A percentile compares a stretch with the other conserved stretches of the same genome.
Conservation (phyloP, 192 early-diverging fungal genomes). For the Dimargaris cristalligena region DNA sequence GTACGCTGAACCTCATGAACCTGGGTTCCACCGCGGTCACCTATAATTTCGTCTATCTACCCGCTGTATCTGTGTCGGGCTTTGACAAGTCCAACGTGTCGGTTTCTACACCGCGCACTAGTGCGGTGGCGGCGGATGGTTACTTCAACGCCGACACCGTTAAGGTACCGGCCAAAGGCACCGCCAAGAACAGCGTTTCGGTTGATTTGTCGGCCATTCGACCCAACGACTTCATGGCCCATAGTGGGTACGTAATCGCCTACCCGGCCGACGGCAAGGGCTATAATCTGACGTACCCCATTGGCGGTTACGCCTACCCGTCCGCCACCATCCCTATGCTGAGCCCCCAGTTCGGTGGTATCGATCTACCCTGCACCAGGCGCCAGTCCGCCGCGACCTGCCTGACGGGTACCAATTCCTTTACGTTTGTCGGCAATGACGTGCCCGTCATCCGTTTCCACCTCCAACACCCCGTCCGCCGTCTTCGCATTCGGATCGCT, state of each 20-base stretch:
- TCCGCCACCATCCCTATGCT: background rate
- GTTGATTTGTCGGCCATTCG: background rate
- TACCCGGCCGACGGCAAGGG: too few species aligned
- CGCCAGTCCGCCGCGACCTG: too few species aligned
- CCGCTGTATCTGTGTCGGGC: background rate
- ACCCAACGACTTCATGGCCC: background rate
- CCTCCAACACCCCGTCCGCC: background rate
- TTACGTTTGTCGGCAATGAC: background rate
- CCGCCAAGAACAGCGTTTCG: background rate
- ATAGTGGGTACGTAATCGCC: background rate
- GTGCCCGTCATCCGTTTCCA: background rate
- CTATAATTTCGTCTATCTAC: background rate
- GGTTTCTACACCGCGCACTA: background rate
- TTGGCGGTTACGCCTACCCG: too few species aligned
- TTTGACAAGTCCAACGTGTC: background rate
- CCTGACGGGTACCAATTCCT: background rate
- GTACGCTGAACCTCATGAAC: background rate
- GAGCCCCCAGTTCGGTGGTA: too few species aligned
- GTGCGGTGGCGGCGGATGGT: background rate
- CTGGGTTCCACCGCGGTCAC: background rate
- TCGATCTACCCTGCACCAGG: background rate
- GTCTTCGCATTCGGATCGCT: conserved; percentile 3
- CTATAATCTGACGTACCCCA: background rate
- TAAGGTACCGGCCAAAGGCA: background rate
- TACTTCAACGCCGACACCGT: background rate